These are phyloP conservation scores for Phytophthora fragariae DNA, from an alignment of 352 stramenopile genomes.

Conservation along the genomic window DNA sequence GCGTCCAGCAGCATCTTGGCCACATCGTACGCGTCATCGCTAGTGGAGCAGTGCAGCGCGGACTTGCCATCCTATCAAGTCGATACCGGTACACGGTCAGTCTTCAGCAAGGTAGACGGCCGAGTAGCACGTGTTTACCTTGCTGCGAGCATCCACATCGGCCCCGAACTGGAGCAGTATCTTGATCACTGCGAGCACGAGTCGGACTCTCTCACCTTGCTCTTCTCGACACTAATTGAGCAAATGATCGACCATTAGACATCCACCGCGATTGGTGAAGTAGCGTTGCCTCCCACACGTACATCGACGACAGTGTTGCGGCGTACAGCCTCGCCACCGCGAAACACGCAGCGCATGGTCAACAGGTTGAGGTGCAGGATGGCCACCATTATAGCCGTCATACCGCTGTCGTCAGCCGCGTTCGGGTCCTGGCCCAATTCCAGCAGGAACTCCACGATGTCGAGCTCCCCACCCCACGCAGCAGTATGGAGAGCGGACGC, in stretches of 20 bases:
- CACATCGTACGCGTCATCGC: conserved; percentile 34
- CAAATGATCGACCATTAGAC: not conserved
- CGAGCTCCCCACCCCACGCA: conserved; percentile 21
- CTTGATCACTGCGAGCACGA: conserved; percentile 16
- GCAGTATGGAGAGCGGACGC: conserved; percentile 38
- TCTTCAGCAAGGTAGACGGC: not conserved
- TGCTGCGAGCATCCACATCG: conserved; percentile 18
- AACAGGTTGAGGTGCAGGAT: conserved; percentile 36
- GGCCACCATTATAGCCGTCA: conserved; percentile 41
- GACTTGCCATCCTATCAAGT: conserved; percentile 32
- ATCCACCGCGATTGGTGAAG: not conserved
- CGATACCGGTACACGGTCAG: not conserved
- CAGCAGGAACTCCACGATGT: conserved; percentile 32
- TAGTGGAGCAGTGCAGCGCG: conserved; percentile 29
- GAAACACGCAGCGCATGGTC: conserved; percentile 37
- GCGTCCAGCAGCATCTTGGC: conserved; percentile 31
- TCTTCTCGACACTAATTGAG: conserved; percentile 31
- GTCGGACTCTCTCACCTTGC: conserved; percentile 6
- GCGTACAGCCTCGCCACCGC: conserved; percentile 16
- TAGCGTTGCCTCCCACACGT: conserved; percentile 1
- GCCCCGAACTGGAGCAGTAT: conserved; percentile 19
- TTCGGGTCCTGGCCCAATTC: conserved; percentile 34
- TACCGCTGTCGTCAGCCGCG: conserved; percentile 15
- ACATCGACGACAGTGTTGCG: conserved; percentile 40
- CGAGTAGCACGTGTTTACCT: conserved; percentile 5